phyloP scores from a whole-genome alignment of 148 eudicot species.

The Persicaria tinctoria region DNA sequence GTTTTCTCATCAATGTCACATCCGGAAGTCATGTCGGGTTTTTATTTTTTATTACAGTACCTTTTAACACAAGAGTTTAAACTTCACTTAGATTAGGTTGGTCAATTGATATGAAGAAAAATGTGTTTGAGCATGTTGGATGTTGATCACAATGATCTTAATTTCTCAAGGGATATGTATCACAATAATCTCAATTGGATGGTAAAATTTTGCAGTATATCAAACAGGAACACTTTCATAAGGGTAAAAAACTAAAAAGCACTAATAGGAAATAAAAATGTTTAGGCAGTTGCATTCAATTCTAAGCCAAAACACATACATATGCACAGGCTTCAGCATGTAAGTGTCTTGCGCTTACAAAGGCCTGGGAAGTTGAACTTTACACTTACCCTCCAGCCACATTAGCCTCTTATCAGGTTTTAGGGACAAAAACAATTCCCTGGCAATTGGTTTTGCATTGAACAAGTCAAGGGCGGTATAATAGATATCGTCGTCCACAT shows the following conservation, averaged over 20 bases:
- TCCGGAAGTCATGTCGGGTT: too few species aligned
- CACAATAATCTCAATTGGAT: neutral
- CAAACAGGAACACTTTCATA: neutral
- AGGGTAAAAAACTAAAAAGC: neutral
- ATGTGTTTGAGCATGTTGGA: too few species aligned
- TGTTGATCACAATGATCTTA: too few species aligned
- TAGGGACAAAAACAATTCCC: constrained; percentile 61
- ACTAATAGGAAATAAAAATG: neutral
- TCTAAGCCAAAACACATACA: neutral
- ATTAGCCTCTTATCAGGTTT: constrained; percentile 46
- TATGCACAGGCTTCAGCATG: neutral
- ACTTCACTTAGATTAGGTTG: too few species aligned
- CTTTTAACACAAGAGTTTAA: too few species aligned
- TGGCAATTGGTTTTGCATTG: constrained; percentile 29
- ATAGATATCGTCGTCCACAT: constrained; percentile 41
- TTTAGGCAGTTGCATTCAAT: neutral
- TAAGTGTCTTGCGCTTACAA: neutral
- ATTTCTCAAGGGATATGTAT: too few species aligned
- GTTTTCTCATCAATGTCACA: too few species aligned
- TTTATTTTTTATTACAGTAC: too few species aligned
- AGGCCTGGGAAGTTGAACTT: neutral
- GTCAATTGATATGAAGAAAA: too few species aligned
- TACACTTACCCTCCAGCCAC: constrained; percentile 63
- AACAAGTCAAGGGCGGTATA: constrained; percentile 62
- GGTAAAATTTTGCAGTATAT: neutral